Evolutionary conservation across 352 stramenopile genomes (phyloP), one percentile per base, ranked within the genome.

Genomic region (Globisporangium sylvaticum): DNA sequence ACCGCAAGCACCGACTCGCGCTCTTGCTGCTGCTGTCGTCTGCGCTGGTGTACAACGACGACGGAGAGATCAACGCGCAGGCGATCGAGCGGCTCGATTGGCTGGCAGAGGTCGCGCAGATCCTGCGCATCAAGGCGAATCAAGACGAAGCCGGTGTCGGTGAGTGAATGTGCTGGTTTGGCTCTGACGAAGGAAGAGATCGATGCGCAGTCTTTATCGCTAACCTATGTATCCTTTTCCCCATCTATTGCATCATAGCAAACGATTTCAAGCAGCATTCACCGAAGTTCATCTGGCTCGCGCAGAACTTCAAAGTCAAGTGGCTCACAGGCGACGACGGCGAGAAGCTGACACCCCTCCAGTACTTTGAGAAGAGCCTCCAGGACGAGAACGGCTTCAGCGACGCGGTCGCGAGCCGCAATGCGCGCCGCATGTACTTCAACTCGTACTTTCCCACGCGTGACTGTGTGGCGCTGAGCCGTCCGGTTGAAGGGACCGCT

Each of bases 261-360:
- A 74, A 63, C 32, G 79, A 84, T 22, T 87, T 90, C 29, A 71
- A 71, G 52, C 39, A 73, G 14, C 78, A 89, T 59, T 75, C 82
- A 18, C 83, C 83, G 10, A 83, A 80, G 61, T 75, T 91, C 42
- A 58, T 91, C n/a, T 91, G 81, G 81, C 48, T 90, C 24, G 67
- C 72, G 48, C 80, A 72, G 52, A 90, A 91, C 57, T 78, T 78
- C 66, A 91, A 91, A 53, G 57, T 90, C 64, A 90, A 91, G 69
- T 91, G 83, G 83, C 81, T 89, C 58, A 76, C 66, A 25, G 62
- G 63, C 14, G 64, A 58, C 1, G 72, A 78, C 24, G 78, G 81
- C 62, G 69, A 77, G 31, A 89, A 82, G 56, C n/a, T 85, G 48
- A 79, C 71, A 20, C 67, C 80, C 22, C 64, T 58, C 14, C 58